Base-by-base conservation (phyloP, 495 filamentous ascomycete species). In the Aspergillus baeticus region DNA sequence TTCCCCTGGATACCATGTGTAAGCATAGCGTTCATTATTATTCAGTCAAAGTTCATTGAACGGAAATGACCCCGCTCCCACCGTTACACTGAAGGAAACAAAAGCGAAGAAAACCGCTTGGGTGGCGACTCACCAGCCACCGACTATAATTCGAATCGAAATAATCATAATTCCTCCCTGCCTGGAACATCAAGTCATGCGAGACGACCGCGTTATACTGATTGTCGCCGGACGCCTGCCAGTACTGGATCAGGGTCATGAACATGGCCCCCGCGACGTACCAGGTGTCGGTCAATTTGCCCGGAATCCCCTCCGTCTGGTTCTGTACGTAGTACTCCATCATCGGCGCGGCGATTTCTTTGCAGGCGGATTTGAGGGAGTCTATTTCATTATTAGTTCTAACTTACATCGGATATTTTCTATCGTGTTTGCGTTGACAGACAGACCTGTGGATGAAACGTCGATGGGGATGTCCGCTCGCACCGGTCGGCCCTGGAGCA, bases 211-310 rank as follows among this genome's bases (percentile, higher is more conserved):
- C 62, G 65, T 87, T 87, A 66, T 89, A 87, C 6, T 79, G 76
- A 10, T 65, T 58, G 55, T 90, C 84, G 20, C 83, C 82, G 0
- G 86, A 88, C 45, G 81, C 82, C 55, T 81, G 80, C 81, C 82
- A 88, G 70, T 90, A 90, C 57, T 88, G 77, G 53, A 90, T 76
- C 58, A 87, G 66, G n/a, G 83, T 77, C 65, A 82, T 82, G 69
- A 86, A 87, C 73, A 88, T 80, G 49, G 82, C 83, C 15, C 84
- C 83, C 15, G 73, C 84, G 69, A 89, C 84, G 85, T 86, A 91
- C 88, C 87, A 90, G 4, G 71, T 76, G 17, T 60, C 57, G 58
- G 67, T 70, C 48, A 84, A 64, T 20, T 81, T 63, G 20, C 84
- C 84, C n/a, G 83, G 78, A 22, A 76, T 79, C 17, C 79, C 64